Evolutionary conservation across 495 filamentous ascomycete genomes (phyloP), one percentile per base, ranked within the genome.

Genomic region (Talaromyces trachyspermus): DNA sequence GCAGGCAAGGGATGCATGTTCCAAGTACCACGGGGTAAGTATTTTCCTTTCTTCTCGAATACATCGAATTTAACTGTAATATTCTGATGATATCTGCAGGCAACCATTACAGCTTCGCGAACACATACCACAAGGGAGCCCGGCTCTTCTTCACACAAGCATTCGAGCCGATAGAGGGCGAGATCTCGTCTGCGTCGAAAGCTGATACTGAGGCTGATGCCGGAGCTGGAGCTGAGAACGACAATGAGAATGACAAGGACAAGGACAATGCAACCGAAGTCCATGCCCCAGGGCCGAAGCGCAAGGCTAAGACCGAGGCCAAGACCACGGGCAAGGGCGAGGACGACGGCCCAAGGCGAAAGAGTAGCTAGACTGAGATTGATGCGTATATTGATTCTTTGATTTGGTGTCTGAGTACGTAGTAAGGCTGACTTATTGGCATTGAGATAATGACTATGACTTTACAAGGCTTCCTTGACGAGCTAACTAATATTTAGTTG

Each of bases 1-100:
- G 86, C 95, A 49, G 77, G 83, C 10, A 86, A 86, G 55, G 90
- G 90, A 23, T 89, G 89, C 23, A 82, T 92, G 53, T 96, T 86
- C 68, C 88, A 92, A 62, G 88, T 96, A 48, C 94, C 92, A 11
- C 78, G 89, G 80, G 94, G 92, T 96, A 61, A 73, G 84, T 75
- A 57, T 48, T 27, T 58, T 35, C 3, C 12, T 5, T 24, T 10
- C 26, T 42, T 30, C 29, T 32, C 23, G n/a, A 12, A 23, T 18
- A 20, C 14, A 29, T 24, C 10, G 25, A 12, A 35, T 33, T 15
- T 12, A 10, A 27, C 10, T 22, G 19, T n/a, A 2, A 32, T 18
- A 26, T 35, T 15, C 37, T 39, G 42, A 46, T 52, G 43, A 12
- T 29, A 39, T 18, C 5, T 22, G 46, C 52, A 95, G 88, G 86